phyloP scores from a whole-genome alignment of 1,284 basidiomycete genomes.

The Ceratorhiza oryzae-sativae region DNA sequence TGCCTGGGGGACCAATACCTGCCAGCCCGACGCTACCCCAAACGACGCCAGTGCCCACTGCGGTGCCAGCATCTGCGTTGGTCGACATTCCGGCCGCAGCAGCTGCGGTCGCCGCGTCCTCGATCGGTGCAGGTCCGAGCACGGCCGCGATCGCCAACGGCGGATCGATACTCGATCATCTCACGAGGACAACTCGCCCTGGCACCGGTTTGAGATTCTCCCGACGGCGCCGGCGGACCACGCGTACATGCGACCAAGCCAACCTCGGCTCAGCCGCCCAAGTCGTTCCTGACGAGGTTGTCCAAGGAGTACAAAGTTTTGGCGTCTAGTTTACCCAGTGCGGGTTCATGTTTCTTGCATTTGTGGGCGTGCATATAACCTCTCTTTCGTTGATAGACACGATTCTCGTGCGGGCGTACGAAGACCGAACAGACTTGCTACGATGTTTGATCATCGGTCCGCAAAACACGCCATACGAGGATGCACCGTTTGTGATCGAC shows the following conservation, averaged over 20 bases:
- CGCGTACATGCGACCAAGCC: conserved; percentile 70
- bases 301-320: conserved; percentile 85
- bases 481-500: conserved; percentile 94
- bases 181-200: conserved; percentile 51
- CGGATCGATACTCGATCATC: conserved; percentile 45
- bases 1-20: conserved; percentile 40
- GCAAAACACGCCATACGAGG: conserved; percentile 90
- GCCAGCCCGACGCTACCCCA: background rate
- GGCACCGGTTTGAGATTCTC: conserved; percentile 81
- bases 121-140: conserved; percentile 14
- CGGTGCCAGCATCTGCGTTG: conserved; percentile 8
- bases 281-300: conserved; percentile 75
- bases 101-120: conserved; percentile 43
- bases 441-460: conserved; percentile 91
- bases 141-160: conserved; percentile 32
- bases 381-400: conserved; percentile 49
- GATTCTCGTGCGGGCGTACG: conserved; percentile 60
- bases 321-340: conserved; percentile 80
- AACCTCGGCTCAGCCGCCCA: conserved; percentile 63
- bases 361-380: conserved; percentile 24
- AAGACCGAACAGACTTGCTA: conserved; percentile 84
- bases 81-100: conserved; percentile 25
- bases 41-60: background rate
- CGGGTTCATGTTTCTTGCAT: conserved; percentile 44
- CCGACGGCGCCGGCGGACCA: conserved; percentile 80